phyloP scores from a whole-genome alignment of 2,329 filamentous ascomycete species.

The Periconia sp. region DNA sequence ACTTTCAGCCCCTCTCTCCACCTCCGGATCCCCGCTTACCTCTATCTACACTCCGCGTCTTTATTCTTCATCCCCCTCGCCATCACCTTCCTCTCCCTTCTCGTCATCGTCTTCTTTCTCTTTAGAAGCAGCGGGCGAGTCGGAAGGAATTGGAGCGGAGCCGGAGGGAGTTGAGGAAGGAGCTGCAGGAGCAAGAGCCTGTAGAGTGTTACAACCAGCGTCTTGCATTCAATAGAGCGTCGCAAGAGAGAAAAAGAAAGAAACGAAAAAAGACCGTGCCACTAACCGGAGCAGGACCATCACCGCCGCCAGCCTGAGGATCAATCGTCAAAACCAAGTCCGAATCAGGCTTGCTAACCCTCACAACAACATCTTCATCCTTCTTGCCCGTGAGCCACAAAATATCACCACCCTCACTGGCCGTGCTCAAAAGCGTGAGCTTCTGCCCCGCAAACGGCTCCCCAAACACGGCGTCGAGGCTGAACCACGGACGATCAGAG shows the following conservation, averaged over 20 bases:
- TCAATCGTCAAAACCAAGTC: slow-evolving; percentile 26
- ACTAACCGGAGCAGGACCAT: neutral
- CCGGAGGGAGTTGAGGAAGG: neutral
- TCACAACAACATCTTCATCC: slow-evolving; percentile 19
- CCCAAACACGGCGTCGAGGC: slow-evolving; percentile 26
- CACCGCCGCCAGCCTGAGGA: slow-evolving; percentile 9
- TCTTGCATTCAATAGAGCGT: neutral
- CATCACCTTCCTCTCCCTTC: neutral
- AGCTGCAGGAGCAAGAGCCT: neutral
- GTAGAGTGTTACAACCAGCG: neutral
- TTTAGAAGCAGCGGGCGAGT: neutral
- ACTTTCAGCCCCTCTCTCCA: too few species aligned
- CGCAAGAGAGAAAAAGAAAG: neutral
- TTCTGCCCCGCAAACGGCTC: slow-evolving; percentile 30
- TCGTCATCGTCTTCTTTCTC: neutral
- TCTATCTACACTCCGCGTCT: too few species aligned
- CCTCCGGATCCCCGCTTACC: neutral
- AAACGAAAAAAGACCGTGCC: neutral
- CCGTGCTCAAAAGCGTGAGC: slow-evolving; percentile 20
- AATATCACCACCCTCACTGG: slow-evolving; percentile 18
- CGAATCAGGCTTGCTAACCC: slow-evolving; percentile 13
- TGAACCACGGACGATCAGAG: slow-evolving; percentile 25
- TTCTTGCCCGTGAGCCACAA: slow-evolving; percentile 25
- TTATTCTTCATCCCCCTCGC: neutral
- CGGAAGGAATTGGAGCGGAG: neutral